phyloP scores from a whole-genome alignment of 23 red algal genomes.

The Pyropia yezoensis region DNA sequence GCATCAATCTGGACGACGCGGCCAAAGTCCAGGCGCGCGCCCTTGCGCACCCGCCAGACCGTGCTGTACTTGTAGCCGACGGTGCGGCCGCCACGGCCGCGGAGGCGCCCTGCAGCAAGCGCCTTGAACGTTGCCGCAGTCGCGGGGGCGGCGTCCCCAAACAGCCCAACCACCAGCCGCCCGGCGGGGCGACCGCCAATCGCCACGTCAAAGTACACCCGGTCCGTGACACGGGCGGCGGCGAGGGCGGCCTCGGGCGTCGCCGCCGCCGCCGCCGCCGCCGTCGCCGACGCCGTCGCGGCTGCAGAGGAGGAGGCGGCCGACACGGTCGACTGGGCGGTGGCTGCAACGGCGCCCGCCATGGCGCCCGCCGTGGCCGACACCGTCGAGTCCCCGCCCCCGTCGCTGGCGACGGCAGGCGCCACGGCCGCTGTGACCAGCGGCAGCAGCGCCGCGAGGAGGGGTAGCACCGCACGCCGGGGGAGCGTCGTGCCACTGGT shows the following conservation, averaged over 20 bases:
- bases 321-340: not conserved
- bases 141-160: conserved; percentile 45
- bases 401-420: not conserved
- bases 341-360: not conserved
- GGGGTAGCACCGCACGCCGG: not conserved
- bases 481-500: not conserved
- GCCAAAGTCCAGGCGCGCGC: conserved; percentile 39
- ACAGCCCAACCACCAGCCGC: conserved; percentile 60
- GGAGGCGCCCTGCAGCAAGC: conserved; percentile 27
- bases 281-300: not conserved
- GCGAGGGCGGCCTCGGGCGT: not conserved
- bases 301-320: not conserved
- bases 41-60: conserved; percentile 21
- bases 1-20: conserved; percentile 47
- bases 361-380: not conserved
- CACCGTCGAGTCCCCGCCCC: not conserved
- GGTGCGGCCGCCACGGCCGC: conserved; percentile 36
- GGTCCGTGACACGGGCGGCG: conserved; percentile 12
- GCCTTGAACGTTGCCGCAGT: conserved; percentile 34
- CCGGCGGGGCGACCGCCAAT: conserved; percentile 53
- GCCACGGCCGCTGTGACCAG: not conserved
- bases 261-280: not conserved
- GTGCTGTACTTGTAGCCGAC: conserved; percentile 54
- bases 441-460: not conserved
- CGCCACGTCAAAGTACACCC: conserved; percentile 68